Percentiles rank a stretch among this genome's conserved stretches.
These are phyloP conservation scores for Trichoderma lentiforme DNA, from an alignment of 2,329 filamentous ascomycete species.

Conservation along the genomic window DNA sequence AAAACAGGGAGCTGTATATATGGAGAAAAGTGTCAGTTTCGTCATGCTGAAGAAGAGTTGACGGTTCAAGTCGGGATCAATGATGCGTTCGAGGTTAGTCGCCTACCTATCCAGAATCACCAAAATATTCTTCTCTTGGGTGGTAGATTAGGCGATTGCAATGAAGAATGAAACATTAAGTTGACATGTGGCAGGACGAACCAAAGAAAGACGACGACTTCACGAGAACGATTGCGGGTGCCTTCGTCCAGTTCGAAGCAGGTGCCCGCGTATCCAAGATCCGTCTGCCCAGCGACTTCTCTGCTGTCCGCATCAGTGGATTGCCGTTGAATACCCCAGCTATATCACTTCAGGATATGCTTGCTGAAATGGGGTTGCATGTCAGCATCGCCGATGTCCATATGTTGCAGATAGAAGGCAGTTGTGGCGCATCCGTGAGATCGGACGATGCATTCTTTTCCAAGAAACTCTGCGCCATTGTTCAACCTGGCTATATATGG, in stretches of 20 bases:
- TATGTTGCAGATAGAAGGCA: background rate
- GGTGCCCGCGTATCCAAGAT: constrained; percentile 31
- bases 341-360: background rate
- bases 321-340: constrained; percentile 26
- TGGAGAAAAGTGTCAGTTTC: background rate
- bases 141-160: background rate
- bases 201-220: background rate
- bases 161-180: background rate
- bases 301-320: constrained; percentile 32
- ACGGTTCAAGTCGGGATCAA: background rate
- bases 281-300: constrained; percentile 35
- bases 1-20: background rate
- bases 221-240: constrained; percentile 21
- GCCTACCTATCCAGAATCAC: background rate
- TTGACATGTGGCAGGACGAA: background rate
- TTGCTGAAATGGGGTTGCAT: background rate
- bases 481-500: background rate
- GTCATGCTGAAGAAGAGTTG: background rate
- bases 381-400: background rate
- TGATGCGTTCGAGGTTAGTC: background rate
- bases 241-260: constrained; percentile 30
- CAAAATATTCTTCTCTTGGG: background rate
- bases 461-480: background rate
- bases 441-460: constrained; percentile 3
- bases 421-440: background rate